Conservation (phyloP, 75 land plant genomes). For the Pseudotsuga menziesii region DNA sequence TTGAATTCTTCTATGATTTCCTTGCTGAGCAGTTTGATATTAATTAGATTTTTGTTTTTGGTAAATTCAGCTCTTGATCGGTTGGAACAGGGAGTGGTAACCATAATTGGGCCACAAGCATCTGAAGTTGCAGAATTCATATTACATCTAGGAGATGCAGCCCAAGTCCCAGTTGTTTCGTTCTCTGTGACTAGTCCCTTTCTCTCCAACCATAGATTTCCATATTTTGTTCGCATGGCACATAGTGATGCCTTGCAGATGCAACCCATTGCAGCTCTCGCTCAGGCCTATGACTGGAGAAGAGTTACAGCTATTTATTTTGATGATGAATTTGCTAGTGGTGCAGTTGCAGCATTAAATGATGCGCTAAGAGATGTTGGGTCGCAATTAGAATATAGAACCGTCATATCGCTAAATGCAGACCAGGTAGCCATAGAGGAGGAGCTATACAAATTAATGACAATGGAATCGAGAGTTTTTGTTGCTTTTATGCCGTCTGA, state of each 20-base stretch:
- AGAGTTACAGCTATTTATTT: conserved; percentile 28
- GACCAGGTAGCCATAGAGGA: conserved; percentile 15
- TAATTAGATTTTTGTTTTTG: too few relatives aligned
- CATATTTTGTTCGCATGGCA: conserved; percentile 2
- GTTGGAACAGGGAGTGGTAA: conserved; percentile 32
- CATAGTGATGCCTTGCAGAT: conserved; percentile 43
- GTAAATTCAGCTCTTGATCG: conserved; percentile 28
- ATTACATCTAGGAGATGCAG: conserved; percentile 17
- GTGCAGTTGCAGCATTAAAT: conserved; percentile 25
- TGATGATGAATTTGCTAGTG: conserved; percentile 36
- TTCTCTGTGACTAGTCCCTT: too few relatives aligned
- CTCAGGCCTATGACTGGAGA: conserved; percentile 40
- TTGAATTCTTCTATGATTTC: too few relatives aligned
- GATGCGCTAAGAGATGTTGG: conserved; percentile 24
- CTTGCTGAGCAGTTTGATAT: too few relatives aligned
- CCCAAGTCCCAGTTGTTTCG: conserved; percentile 32
- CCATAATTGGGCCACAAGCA: conserved; percentile 49
- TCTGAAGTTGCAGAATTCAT: conserved; percentile 23
- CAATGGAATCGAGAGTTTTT: conserved; percentile 45
- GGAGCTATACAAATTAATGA: conserved; percentile 30
- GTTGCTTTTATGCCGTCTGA: conserved; percentile 30
- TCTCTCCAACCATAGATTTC: too few relatives aligned
- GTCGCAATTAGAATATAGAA: conserved; percentile 23
- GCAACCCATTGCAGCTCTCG: conserved; percentile 25
- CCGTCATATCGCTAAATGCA: conserved; percentile 23